These are phyloP conservation scores for Scenedesmus sp. DNA, from an alignment of 163 green algal species.

Conservation along the genomic window DNA sequence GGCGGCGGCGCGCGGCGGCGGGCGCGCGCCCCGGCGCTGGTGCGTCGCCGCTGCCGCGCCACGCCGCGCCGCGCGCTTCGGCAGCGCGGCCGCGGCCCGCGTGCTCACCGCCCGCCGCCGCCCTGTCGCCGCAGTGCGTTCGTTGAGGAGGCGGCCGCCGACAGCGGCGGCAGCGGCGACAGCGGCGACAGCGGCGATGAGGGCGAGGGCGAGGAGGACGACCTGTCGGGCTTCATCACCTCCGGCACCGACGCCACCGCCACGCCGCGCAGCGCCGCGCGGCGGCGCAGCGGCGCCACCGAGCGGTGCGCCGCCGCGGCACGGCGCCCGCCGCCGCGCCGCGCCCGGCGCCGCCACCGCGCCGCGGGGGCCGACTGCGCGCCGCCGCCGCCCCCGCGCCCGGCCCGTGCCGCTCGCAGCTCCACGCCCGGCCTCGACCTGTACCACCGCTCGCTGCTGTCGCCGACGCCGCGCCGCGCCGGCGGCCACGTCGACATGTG, in stretches of 20 bases:
- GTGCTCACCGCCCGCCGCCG: no score
- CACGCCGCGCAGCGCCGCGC: no score
- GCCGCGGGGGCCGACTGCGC: neutral
- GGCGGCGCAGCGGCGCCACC: neutral
- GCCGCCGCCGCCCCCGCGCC: neutral
- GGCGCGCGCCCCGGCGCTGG: no score
- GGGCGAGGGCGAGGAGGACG: constrained; percentile 4
- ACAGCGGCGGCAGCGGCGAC: no score
- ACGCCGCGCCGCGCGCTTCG: no score
- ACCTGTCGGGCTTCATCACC: constrained; percentile 37
- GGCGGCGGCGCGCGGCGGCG: no score
- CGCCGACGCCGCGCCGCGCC: constrained; percentile 2
- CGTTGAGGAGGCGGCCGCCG: constrained; percentile 18
- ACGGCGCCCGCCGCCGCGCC: neutral
- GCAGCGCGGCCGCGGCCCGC: no score
- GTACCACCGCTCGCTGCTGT: constrained; percentile 28
- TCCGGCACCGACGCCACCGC: neutral
- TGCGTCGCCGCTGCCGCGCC: no score
- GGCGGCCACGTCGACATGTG: constrained; percentile 28
- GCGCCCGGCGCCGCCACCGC: neutral
- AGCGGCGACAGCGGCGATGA: neutral
- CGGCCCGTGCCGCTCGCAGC: constrained; percentile 14
- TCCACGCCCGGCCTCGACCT: constrained; percentile 17
- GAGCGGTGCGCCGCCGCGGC: neutral
- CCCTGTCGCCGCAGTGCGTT: constrained; percentile 8